Conservation (phyloP, 805 yeast species). For the Candida ponderosae region DNA sequence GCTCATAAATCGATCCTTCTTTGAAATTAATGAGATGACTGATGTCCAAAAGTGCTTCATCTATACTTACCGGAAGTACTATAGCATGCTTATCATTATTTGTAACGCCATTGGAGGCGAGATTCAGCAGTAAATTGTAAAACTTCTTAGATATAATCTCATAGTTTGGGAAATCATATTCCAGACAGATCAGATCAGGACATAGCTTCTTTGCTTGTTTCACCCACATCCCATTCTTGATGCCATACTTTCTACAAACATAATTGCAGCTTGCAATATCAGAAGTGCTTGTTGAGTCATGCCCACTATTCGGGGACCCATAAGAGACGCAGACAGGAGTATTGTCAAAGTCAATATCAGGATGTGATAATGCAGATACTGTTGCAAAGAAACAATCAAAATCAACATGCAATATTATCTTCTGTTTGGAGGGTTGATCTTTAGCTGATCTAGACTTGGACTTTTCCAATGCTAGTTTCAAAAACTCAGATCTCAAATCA, state of each 20-base stretch:
- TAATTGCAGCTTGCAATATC: conserved; percentile 93
- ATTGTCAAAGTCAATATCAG: conserved; percentile 38
- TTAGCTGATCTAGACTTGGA: conserved; percentile 5
- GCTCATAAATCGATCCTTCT: conserved; percentile 2
- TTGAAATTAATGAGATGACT: conserved; percentile 22
- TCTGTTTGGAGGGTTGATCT: conserved; percentile 2
- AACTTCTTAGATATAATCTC: conserved; percentile 57
- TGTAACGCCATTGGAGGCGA: too few relatives aligned
- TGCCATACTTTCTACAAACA: conserved; percentile 71
- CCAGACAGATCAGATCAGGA: conserved; percentile 54
- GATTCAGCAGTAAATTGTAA: conserved; percentile 43
- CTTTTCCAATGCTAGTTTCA: conserved; percentile 33
- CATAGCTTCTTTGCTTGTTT: conserved; percentile 55
- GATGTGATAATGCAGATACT: conserved; percentile 57
- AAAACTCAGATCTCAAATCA: conserved; percentile 55
- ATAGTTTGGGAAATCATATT: conserved; percentile 69
- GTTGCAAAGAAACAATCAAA: conserved; percentile 93
- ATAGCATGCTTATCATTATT: conserved; percentile 25
- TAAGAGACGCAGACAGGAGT: conserved; percentile 58
- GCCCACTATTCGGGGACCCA: too few relatives aligned
- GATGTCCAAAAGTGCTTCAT: conserved; percentile 80
- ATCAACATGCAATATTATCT: conserved; percentile 68
- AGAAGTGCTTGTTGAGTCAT: too few relatives aligned
- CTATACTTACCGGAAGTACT: conserved; percentile 81
- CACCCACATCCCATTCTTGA: conserved; percentile 89